phyloP scores from a whole-genome alignment of 208 protist species.

The Phytomonas francai region DNA sequence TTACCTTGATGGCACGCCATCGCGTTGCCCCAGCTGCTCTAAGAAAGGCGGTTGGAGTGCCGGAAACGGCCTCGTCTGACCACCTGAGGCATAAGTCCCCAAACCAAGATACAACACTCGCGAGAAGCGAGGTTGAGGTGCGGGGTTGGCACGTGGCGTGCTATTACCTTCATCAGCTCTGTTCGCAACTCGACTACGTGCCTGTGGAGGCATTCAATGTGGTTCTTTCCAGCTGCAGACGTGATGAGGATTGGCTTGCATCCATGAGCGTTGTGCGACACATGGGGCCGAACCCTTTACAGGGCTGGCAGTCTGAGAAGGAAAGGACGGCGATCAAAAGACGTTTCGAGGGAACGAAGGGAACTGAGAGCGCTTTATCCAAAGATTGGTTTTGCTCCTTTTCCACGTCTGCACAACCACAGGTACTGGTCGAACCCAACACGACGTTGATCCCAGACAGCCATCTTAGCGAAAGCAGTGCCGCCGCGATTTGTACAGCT shows the following conservation, averaged over 20 bases:
- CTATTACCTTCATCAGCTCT: slow-evolving; percentile 21
- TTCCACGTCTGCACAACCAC: not conserved
- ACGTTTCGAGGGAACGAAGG: not conserved
- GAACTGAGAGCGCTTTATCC: not conserved
- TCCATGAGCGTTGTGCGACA: slow-evolving; percentile 49
- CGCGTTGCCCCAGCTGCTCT: slow-evolving; percentile 5
- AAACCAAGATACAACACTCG: not conserved
- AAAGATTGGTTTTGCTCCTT: not conserved
- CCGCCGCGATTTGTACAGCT: not conserved
- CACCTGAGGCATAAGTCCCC: not conserved
- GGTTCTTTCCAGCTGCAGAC: slow-evolving; percentile 53
- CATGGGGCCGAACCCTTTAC: slow-evolving; percentile 77
- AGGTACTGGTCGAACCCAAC: not conserved
- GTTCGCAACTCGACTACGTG: slow-evolving; percentile 16
- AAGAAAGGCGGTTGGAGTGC: not conserved
- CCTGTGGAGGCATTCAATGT: slow-evolving; percentile 73
- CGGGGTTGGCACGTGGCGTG: slow-evolving; percentile 29
- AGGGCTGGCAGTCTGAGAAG: slow-evolving; percentile 18
- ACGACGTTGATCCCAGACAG: not conserved
- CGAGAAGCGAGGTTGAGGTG: not conserved
- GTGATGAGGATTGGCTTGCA: slow-evolving; percentile 50
- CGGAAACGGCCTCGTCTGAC: not conserved
- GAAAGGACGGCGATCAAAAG: slow-evolving; percentile 8
- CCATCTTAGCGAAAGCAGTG: not conserved
- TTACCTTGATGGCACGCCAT: slow-evolving; percentile 19